A percentile compares a stretch with the other conserved stretches of the same genome.
These are phyloP conservation scores for Carex pumila DNA, from an alignment of 176 grass and related monocot species.

Conservation along the genomic window DNA sequence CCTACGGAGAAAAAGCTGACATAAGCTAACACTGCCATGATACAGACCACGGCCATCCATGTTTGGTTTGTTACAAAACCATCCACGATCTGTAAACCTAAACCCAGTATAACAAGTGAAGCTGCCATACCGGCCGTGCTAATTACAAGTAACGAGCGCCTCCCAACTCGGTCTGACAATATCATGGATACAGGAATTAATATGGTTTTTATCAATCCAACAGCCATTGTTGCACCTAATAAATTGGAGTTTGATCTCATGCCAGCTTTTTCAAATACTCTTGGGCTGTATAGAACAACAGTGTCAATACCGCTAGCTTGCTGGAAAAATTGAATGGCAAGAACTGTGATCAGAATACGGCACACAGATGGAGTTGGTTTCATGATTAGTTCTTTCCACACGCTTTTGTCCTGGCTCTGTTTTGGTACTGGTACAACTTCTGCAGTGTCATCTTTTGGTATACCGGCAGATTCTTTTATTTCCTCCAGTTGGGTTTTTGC, in stretches of 20 bases:
- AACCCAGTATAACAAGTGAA: background rate
- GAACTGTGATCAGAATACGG: constrained; percentile 7
- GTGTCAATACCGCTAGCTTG: constrained; percentile 31
- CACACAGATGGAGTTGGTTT: constrained; percentile 21
- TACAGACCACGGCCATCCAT: constrained; percentile 8
- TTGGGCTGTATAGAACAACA: constrained; percentile 28
- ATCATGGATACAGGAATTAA: constrained; percentile 27
- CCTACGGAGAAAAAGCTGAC: constrained; percentile 40
- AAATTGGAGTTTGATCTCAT: constrained; percentile 13
- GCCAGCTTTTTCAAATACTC: constrained; percentile 30
- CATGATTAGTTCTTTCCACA: constrained; percentile 28
- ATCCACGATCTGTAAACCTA: constrained; percentile 6
- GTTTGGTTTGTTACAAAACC: background rate
- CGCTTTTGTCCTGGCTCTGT: constrained; percentile 8
- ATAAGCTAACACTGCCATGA: constrained; percentile 15
- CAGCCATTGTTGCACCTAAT: constrained; percentile 25
- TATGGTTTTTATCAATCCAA: constrained; percentile 27
- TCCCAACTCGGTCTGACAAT: constrained; percentile 35
- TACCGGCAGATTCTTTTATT: constrained; percentile 21
- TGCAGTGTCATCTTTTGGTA: background rate
- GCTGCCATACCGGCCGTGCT: constrained; percentile 20
- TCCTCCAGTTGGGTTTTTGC: constrained; percentile 36
- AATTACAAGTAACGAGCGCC: constrained; percentile 24
- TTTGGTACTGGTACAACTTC: background rate
- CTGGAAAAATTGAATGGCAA: constrained; percentile 30